phyloP scores from a whole-genome alignment of 495 filamentous ascomycete species.

The Xylaria sp. region DNA sequence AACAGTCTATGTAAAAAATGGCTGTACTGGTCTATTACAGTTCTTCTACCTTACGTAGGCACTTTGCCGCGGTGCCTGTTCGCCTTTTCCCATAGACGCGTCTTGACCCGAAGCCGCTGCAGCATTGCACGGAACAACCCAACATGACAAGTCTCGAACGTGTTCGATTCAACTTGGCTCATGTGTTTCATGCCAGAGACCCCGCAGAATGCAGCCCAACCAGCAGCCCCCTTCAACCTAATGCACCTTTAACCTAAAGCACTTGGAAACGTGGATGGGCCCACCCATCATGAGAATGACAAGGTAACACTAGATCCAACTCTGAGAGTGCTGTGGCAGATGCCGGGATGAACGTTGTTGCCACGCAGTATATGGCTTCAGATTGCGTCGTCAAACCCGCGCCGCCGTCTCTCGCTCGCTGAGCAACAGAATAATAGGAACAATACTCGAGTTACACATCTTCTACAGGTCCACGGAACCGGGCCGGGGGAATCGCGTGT shows the following conservation, averaged over 20 bases:
- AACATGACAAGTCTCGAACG: background rate
- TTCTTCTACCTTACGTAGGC: background rate
- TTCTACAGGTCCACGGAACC: background rate
- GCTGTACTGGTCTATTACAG: background rate
- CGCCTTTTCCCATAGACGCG: no score
- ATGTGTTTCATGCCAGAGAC: background rate
- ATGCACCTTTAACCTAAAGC: slow-evolving; percentile 12
- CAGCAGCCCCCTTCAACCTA: background rate
- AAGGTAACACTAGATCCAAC: background rate
- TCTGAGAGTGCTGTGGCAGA: background rate
- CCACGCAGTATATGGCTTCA: background rate
- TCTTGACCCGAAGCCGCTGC: no score
- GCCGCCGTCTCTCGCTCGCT: background rate
- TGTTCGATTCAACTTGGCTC: slow-evolving; percentile 2
- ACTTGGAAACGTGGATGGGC: background rate
- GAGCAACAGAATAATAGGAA: background rate
- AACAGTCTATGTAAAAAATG: background rate
- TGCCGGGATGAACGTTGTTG: background rate
- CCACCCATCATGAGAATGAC: slow-evolving; percentile 1
- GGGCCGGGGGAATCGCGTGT: slow-evolving; percentile 4
- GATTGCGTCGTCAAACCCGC: background rate
- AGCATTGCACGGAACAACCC: no score
- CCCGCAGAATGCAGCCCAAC: background rate
- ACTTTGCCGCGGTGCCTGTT: background rate
- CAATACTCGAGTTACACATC: background rate